Base-by-base conservation (phyloP, 164 flowering plant species). In the Pachysandra terminalis region DNA sequence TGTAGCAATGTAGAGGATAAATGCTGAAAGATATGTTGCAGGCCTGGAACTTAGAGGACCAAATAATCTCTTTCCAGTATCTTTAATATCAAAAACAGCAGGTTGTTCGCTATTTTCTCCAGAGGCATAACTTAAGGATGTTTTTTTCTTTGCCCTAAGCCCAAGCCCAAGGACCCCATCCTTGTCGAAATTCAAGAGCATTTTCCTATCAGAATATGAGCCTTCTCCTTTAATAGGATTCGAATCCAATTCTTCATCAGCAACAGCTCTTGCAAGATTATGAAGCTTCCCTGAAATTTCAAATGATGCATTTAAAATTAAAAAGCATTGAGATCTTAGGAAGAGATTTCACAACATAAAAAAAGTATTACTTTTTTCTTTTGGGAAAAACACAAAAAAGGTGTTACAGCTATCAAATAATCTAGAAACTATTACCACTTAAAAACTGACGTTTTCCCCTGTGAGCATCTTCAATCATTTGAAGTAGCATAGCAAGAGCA, bases 391-490 rank as follows among this genome's bases (percentile, higher is more conserved):
- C n/a, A n/a, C n/a, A n/a, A n/a, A n/a, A n/a, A n/a, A n/a, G n/a
- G 21, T 14, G 17, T 19, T 22, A 52, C 48, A 37, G 7, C 53
- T 51, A 41, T 15, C 25, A 41, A 24, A 15, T 37, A 17, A 56
- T 59, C 45, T 19, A 57, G 41, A 54, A 67, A 70, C 19, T 26
- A 22, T 32, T 76, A 96, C 99, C 99, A 79, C 98, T 96, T 71
- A 96, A 77, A 84, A 96, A 96, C 81, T 96, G 99, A 14, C 98
- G 81, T 78, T 93, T 96, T 66, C 97, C 99, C 83, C 35, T 83
- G 75, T 96, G 95, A 77, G 99, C 99, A 89, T 93, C 99, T 69
- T 96, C 99, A 80, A 96, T 93, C 98, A 96, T 90, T 77, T 96
- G 99, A 77, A 93, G 91, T 45, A 96, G 78, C 80, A 96, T 79